A percentile compares a stretch with the other conserved stretches of the same genome.
Conservation (phyloP, 495 filamentous ascomycete species). For the Aspergillus heteromorphus region DNA sequence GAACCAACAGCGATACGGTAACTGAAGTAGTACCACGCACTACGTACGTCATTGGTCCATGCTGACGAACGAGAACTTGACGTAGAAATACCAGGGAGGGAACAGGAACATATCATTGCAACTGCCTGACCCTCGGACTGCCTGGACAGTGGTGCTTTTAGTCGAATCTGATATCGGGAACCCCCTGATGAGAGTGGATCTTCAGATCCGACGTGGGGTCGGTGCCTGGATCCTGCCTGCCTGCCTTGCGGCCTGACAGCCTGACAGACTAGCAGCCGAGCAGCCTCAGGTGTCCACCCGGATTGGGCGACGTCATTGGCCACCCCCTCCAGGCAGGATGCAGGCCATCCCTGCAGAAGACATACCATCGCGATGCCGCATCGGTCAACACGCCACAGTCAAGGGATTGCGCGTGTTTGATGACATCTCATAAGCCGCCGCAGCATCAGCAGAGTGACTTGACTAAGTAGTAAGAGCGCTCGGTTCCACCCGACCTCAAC, state of each 20-base stretch:
- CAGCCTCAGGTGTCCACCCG: neutral
- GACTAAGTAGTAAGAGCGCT: constrained; percentile 13
- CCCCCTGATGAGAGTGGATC: no score
- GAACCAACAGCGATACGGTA: no score
- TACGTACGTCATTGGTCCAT: no score
- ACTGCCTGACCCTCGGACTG: no score
- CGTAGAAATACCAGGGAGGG: no score
- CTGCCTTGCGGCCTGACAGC: neutral
- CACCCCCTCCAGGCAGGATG: neutral
- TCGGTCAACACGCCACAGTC: neutral
- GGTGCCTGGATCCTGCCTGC: neutral
- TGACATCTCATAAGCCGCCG: no score
- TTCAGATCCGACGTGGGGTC: neutral
- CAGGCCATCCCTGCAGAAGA: neutral
- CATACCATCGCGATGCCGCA: neutral
- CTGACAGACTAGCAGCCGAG: neutral
- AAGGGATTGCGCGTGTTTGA: neutral
- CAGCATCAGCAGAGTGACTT: neutral
- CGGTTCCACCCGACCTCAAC: constrained; percentile 22
- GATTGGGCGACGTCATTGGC: neutral
- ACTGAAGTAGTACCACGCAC: no score
- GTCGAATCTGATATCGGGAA: no score
- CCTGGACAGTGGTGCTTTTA: no score
- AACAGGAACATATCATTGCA: no score
- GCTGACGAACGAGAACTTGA: no score